Base-by-base conservation (phyloP, 495 filamentous ascomycete species). In the Penicillium paradoxum region DNA sequence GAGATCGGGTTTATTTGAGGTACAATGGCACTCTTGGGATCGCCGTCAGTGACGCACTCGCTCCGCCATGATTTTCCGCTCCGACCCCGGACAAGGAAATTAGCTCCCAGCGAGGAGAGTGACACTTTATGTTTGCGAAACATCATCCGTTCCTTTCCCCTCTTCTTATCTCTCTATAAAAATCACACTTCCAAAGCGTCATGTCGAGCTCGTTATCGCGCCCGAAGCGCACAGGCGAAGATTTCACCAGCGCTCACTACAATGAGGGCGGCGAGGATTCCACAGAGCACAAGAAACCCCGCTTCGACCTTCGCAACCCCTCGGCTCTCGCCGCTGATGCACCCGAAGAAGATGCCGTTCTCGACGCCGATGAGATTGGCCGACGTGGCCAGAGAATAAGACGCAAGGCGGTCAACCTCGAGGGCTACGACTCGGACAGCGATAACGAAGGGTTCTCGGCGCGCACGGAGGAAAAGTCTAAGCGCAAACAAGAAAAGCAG, bases 381-480 rank as follows among this genome's bases (percentile, higher is more conserved):
- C 83, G 83, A n/a, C 77, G 84, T 14, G 87, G 83, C 0, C 77
- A 83, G 33, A 83, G 85, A 39, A 84, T 87, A 0, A 95, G 96
- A 61, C 90, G 93, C 50, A 88, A 89, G 59, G 93, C 91, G 2
- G 84, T 98, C 29, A 96, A 97, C 55, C 83, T 98, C 25, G 93
- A 97, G 61, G 93, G 95, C 3, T 97, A 97, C 72, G 92, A 97
- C 48, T 92, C 86, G 0, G 93, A 99, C 68, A 93, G 88, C 27
- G 91, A 92, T 8, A 91, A 91, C 49, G 93, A 97, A 57, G 90
- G 87, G 18, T 95, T 95, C 67, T 79, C 90, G 52, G 85, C 77
- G 33, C 76, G 85, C 25, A 83, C 80, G 0, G 82, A 85, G 42
- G 78, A 74, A 11, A 79, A 80, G 51, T 77, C 79, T 10, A 79